Base-by-base conservation (phyloP, 2,329 filamentous ascomycete genomes). In the Amauroascus niger region DNA sequence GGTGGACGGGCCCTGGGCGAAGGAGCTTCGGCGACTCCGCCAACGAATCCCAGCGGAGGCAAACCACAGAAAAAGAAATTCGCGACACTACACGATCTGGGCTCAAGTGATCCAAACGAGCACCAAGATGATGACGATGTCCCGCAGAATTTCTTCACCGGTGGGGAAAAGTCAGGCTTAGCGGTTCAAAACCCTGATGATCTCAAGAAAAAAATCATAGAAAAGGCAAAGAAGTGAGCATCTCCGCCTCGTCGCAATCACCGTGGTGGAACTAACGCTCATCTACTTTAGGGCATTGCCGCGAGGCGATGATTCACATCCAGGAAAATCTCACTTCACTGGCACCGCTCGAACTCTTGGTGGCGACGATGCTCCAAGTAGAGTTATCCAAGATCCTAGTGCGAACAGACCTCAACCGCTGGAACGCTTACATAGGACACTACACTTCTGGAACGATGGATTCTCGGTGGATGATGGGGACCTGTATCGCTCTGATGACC, bases 101-200 rank as follows among this genome's bases (percentile, higher is more conserved):
- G 64, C 16, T 62, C 69, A 18, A 62, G 60, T 20, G 64, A 64
- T 33, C 69, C 68, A n/a, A 69, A 71, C 48, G 65, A 66, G 2
- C 46, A 32, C 14, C 73, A 80, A 6, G 75, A 80, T 11, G 75
- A 79, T 56, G 74, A 79, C 49, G 71, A 74, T 49, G 74, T 75
- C 55, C 70, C 71, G 22, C 74, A 74, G 49, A 79, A 84, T 64
- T 73, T 83, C 58, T 84, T 82, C 63, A 77, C 81, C 18, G 81
- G 81, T 45, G 81, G 81, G 44, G 81, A 83, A 66, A 84, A 84
- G 69, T 84, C 81, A 11, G 81, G 80, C n/a, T 69, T 84, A 24
- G 81, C 81, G 6, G 81, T 84, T 53, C 79, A 84, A 64, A 82
- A 84, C 61, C 81, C 81, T 1, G 76, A 78, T 62, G 75, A 79